Base-by-base conservation (phyloP, 192 early-diverging fungal genomes). In the Backusella psychrophila region DNA sequence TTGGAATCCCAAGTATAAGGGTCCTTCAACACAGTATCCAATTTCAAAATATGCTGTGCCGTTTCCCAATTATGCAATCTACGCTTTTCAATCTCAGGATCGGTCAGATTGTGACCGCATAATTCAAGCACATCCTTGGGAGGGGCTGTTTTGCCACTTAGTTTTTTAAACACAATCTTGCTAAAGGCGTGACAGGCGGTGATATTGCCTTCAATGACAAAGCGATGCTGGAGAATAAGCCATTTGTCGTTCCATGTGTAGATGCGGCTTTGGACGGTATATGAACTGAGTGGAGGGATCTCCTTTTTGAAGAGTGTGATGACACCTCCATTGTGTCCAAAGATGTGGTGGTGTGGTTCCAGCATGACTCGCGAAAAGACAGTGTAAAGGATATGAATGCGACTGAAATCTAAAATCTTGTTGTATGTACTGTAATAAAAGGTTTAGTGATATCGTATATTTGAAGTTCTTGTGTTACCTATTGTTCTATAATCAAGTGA, bases 181-280 rank as follows among this genome's bases (percentile, higher is more conserved):
- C 69, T 72, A 21, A 81, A 42, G 6, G 80, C 80, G 23, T 66
- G 21, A 23, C 80, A 78, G 7, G 76, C 75, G 2, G 77, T 63
- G 1, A 44, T 29, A 1, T 66, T 42, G 0, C 77, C 21, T 19
- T 17, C 75, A 0, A 65, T 39, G 4, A 81, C 65, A 74, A 81
- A 81, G 34, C 86, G 75, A 21, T 82, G 82, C 35, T 86, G 74
- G 29, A 87, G 72, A 7, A 83, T 76, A 31, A 87, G 74, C 87
- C 87, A 89, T 73, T 89, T 89, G 26, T 85, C 80, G 36, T 82
- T 81, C 87, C 87, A 89, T 14, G 84, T 81, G 66, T 81, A 84
- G 66, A 89, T 70, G 15, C 87, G 83, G 21, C 72, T 82, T 23
- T 86, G 78, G 46, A 89, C 78, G 0, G 81, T 85, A 29, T 85